These are phyloP conservation scores for Microdochium paspali DNA, from an alignment of 2,329 filamentous ascomycete species.

Conservation along the genomic window DNA sequence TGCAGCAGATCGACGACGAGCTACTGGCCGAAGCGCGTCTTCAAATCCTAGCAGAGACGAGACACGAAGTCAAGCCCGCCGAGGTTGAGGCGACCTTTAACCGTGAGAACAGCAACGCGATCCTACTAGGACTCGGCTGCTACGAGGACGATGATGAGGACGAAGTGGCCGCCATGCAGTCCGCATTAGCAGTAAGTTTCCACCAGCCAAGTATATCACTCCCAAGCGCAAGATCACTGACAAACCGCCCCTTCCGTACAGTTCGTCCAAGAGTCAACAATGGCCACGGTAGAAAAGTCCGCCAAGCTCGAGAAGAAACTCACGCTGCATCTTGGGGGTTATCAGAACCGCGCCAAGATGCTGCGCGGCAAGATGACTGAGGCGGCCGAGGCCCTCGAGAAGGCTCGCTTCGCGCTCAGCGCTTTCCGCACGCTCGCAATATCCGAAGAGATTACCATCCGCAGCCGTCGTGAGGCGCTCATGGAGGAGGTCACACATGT, in stretches of 20 bases:
- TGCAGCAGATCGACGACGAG: constrained; percentile 61
- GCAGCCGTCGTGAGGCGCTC: constrained; percentile 60
- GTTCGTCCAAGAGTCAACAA: constrained; percentile 65
- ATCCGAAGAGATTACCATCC: constrained; percentile 70
- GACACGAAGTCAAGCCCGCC: constrained; percentile 34
- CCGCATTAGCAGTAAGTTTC: constrained; percentile 62
- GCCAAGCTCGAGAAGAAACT: constrained; percentile 93
- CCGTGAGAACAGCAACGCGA: constrained; percentile 38
- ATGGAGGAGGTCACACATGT: constrained; percentile 79
- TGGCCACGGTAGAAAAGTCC: constrained; percentile 65
- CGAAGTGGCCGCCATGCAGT: constrained; percentile 50
- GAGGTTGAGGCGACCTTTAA: constrained; percentile 46
- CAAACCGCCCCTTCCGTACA: constrained; percentile 18
- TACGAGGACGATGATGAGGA: constrained; percentile 72
- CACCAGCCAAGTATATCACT: not conserved
- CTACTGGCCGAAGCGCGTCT: constrained; percentile 66
- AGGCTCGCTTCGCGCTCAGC: constrained; percentile 62
- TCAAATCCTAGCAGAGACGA: constrained; percentile 64
- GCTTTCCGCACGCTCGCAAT: constrained; percentile 68
- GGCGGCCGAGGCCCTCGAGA: constrained; percentile 64
- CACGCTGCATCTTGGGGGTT: constrained; percentile 77
- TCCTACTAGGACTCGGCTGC: constrained; percentile 71
- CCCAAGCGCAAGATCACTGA: not conserved
- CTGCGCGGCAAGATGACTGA: constrained; percentile 72
- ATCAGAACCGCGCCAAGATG: constrained; percentile 75